phyloP scores from a whole-genome alignment of 441 rosid genomes.

The Croton setiger region DNA sequence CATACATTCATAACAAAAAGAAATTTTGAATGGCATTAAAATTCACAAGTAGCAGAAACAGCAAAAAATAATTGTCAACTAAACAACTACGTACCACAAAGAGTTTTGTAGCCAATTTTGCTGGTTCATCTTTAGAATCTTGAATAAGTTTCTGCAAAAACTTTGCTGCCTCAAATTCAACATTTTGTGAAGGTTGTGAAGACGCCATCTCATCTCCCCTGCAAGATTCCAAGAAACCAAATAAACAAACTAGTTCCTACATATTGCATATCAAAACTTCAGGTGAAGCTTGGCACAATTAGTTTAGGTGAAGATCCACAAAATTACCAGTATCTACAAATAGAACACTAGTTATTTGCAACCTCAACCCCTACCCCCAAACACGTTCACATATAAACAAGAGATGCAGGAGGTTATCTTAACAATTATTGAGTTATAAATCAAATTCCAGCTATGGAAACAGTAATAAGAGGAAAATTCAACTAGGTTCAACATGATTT shows the following conservation, averaged over 20 bases:
- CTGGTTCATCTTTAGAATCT: conserved; percentile 97
- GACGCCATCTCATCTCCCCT: conserved; percentile 62
- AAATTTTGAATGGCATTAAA: conserved; percentile 17
- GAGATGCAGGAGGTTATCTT: background rate
- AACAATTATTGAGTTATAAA: background rate
- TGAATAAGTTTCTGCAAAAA: conserved; percentile 97
- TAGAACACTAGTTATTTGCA: background rate
- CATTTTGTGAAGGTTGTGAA: conserved; percentile 72
- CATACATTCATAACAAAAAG: conserved; percentile 18
- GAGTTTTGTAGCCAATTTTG: conserved; percentile 93
- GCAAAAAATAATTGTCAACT: conserved; percentile 9
- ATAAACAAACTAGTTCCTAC: background rate
- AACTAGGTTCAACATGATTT: background rate
- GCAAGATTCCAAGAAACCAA: background rate
- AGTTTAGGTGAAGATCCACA: background rate
- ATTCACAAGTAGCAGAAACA: conserved; percentile 10
- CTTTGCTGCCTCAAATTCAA: conserved; percentile 99
- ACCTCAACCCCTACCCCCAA: background rate
- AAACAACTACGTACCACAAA: conserved; percentile 60
- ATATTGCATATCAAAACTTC: background rate
- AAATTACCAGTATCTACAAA: background rate
- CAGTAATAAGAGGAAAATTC: background rate
- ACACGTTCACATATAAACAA: background rate
- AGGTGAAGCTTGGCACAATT: background rate
- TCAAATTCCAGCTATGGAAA: background rate